phyloP scores from a whole-genome alignment of 2,329 filamentous ascomycete genomes.

The Xylariales sp. region DNA sequence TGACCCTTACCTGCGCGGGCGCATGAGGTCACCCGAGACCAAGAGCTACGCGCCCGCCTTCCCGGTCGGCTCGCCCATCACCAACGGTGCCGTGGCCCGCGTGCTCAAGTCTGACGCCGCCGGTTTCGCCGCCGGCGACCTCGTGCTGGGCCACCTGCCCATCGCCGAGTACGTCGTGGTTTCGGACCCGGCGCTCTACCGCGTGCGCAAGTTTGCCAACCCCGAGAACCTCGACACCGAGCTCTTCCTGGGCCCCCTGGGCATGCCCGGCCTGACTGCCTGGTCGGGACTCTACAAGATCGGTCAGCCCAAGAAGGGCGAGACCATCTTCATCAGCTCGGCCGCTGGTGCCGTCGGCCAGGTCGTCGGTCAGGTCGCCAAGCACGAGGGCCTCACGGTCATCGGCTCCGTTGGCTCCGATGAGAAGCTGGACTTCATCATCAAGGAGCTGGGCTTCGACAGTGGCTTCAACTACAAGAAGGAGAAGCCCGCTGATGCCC shows the following conservation, averaged over 20 bases:
- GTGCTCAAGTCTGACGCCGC: slow-evolving; percentile 61
- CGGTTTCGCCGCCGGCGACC: slow-evolving; percentile 58
- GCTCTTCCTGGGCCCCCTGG: slow-evolving; percentile 64
- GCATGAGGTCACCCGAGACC: slow-evolving; percentile 54
- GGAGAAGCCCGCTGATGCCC: slow-evolving; percentile 60
- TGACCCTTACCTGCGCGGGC: slow-evolving; percentile 70
- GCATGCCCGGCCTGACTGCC: slow-evolving; percentile 74
- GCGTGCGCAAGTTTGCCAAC: slow-evolving; percentile 56
- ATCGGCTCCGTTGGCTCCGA: slow-evolving; percentile 74
- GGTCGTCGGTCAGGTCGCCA: slow-evolving; percentile 71
- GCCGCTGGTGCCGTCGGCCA: slow-evolving; percentile 73
- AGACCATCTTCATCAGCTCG: slow-evolving; percentile 74
- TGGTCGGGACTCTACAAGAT: slow-evolving; percentile 73
- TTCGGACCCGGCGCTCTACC: slow-evolving; percentile 30
- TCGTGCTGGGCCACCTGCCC: slow-evolving; percentile 48
- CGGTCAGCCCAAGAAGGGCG: slow-evolving; percentile 68
- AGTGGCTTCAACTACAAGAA: slow-evolving; percentile 79
- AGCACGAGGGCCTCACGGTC: slow-evolving; percentile 69
- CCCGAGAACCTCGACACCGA: slow-evolving; percentile 56
- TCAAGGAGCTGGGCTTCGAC: slow-evolving; percentile 66
- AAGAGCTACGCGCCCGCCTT: slow-evolving; percentile 62
- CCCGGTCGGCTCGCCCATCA: slow-evolving; percentile 54
- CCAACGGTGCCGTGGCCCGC: slow-evolving; percentile 55
- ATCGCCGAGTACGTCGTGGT: slow-evolving; percentile 62
- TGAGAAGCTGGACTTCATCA: slow-evolving; percentile 69